Evolutionary conservation across 2,329 filamentous ascomycete species (phyloP).

Genomic region (Orbilia brochopaga): DNA sequence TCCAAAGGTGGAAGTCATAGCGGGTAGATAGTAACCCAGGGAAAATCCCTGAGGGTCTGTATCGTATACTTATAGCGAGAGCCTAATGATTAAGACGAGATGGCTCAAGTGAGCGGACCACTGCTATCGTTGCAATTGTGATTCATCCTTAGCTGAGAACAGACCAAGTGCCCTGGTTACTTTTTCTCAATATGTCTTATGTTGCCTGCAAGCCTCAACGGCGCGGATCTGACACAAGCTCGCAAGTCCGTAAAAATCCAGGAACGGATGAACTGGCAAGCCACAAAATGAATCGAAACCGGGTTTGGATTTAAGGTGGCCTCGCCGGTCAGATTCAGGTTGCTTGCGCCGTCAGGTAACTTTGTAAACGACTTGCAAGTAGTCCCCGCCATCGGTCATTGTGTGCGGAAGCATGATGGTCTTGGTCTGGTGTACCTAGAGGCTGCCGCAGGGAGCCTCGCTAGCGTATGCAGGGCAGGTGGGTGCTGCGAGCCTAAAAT

Average conservation of each 20-base stretch:
- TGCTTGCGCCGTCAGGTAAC: background rate
- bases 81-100: background rate
- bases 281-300: background rate
- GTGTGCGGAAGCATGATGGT: constrained; percentile 12
- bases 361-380: constrained; percentile 13
- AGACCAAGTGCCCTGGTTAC: background rate
- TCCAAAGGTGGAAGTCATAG: constrained; percentile 20
- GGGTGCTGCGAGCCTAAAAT: constrained; percentile 26
- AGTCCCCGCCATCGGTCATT: constrained; percentile 3
- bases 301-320: background rate
- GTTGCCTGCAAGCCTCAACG: constrained; percentile 5
- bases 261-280: background rate
- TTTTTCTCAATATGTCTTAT: constrained; percentile 7
- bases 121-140: background rate
- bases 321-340: constrained; percentile 13
- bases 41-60: background rate
- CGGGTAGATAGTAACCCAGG: constrained; percentile 8
- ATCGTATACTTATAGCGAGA: constrained; percentile 25
- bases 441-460: constrained; percentile 7
- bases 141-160: background rate
- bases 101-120: background rate
- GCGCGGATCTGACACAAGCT: constrained; percentile 14
- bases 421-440: constrained; percentile 6
- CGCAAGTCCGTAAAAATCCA: background rate
- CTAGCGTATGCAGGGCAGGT: constrained; percentile 19